Evolutionary conservation across 192 early-diverging fungal species (phyloP), one percentile per base, ranked within the genome.

Genomic region (Paraglomus brasilianum): DNA sequence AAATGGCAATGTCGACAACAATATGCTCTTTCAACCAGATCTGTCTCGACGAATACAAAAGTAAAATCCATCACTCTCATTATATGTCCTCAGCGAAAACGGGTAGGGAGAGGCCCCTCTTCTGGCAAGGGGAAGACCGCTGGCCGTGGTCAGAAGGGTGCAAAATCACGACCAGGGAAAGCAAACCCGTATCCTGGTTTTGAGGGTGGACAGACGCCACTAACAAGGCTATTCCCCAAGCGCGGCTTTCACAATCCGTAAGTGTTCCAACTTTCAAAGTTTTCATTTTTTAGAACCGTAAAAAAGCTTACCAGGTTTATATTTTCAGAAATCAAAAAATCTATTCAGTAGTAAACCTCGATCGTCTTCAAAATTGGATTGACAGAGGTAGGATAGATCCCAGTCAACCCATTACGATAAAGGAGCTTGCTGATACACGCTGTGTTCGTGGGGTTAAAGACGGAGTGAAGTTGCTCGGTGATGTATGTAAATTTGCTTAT

Each of bases 101-200:
- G 91, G 49, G 71, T 94, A 8, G 95, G 95, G 52, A 85, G 92
- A 71, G 92, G 92, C 45, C 86, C 88, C 22, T 91, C 92, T 66
- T 93, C 90, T 49, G 94, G 94, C 42, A 90, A 89, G 68, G 95
- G 95, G 30, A 89, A 92, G 68, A 98, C 93, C 19, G 85, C 90
- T 58, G 96, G 95, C 9, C 85, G 92, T 36, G 95, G 96, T 71
- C 87, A 89, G 60, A 97, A 97, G 79, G 96, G 96, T 61, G 94
- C 89, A 74, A 89, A 94, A 42, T 87, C 91, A 24, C 88, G 93
- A 8, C 72, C 86, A 7, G 86, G 89, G 61, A 93, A 91, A 56
- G 77, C 86, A 59, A 84, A 88, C 50, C 93, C 94, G 17, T 79
- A 83, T 19, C 91, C 89, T 3, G 91, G 87, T 19, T 98, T 94